A percentile compares a stretch with the other conserved stretches of the same genome.
phyloP scores from a whole-genome alignment of 2,329 filamentous ascomycete genomes.

The Arthrobotrys sinensis region DNA sequence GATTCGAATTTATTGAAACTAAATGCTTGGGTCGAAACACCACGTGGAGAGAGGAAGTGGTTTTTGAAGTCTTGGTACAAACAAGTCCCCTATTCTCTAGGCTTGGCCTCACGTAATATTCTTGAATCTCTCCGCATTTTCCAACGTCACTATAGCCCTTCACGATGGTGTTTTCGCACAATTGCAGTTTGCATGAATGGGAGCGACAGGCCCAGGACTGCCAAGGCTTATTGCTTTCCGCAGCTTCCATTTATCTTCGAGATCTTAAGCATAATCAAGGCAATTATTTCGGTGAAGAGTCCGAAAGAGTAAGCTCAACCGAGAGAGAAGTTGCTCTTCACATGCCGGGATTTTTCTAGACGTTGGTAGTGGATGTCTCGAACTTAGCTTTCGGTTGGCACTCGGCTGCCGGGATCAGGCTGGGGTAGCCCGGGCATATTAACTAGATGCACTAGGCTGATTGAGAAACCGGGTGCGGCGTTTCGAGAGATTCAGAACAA shows the following conservation, averaged over 20 bases:
- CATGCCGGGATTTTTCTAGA: slow-evolving; percentile 34
- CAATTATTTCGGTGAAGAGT: background rate
- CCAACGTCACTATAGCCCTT: background rate
- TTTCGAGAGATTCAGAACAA: slow-evolving; percentile 16
- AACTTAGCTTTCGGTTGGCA: slow-evolving; percentile 41
- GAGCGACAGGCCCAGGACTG: background rate
- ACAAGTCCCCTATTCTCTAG: slow-evolving; percentile 6
- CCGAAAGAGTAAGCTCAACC: slow-evolving; percentile 36
- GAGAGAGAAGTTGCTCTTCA: slow-evolving; percentile 35
- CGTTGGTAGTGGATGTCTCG: slow-evolving; percentile 22
- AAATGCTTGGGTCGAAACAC: slow-evolving; percentile 8
- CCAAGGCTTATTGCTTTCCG: slow-evolving; percentile 10
- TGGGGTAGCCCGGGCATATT: slow-evolving; percentile 31
- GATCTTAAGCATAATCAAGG: slow-evolving; percentile 8
- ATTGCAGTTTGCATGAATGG: background rate
- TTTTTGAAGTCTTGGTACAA: background rate
- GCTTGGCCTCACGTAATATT: background rate
- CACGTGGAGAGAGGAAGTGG: background rate
- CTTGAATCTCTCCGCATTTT: slow-evolving; percentile 17
- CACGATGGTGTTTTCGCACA: slow-evolving; percentile 3
- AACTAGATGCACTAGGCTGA: slow-evolving; percentile 31
- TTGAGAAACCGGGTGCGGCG: slow-evolving; percentile 31
- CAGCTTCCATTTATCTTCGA: slow-evolving; percentile 27
- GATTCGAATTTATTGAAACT: background rate
- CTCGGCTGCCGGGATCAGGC: slow-evolving; percentile 31